A percentile compares a stretch with the other conserved stretches of the same genome.
phyloP scores from a whole-genome alignment of 208 protist species.

The Crithidia bombi region DNA sequence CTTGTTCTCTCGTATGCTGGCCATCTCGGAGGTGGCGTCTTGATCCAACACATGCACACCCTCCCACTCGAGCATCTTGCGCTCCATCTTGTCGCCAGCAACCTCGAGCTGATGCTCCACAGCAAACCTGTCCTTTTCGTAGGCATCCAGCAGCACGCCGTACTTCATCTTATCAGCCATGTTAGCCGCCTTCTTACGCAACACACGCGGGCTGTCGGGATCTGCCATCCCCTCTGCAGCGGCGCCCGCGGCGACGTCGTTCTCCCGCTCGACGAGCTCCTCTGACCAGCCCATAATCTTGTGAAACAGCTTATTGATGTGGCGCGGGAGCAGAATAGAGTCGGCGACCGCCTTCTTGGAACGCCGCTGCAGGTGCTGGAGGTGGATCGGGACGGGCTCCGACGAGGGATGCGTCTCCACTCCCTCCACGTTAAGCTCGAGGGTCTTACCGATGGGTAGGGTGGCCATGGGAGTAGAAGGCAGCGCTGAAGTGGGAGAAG shows the following conservation, averaged over 20 bases:
- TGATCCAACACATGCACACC: constrained; percentile 86
- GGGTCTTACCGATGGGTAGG: constrained; percentile 74
- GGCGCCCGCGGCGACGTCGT: constrained; percentile 5
- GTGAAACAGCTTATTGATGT: constrained; percentile 91
- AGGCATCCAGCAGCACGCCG: constrained; percentile 82
- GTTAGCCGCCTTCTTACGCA: constrained; percentile 68
- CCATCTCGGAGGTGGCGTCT: constrained; percentile 64
- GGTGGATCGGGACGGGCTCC: constrained; percentile 67
- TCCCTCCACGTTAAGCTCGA: constrained; percentile 76
- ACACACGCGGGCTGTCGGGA: constrained; percentile 23
- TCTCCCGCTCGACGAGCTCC: constrained; percentile 78
- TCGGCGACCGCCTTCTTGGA: constrained; percentile 66
- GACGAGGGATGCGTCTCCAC: constrained; percentile 57
- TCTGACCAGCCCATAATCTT: constrained; percentile 94
- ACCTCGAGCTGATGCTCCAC: constrained; percentile 82
- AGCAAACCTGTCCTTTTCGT: constrained; percentile 91
- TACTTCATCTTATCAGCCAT: constrained; percentile 86
- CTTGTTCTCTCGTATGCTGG: constrained; percentile 68
- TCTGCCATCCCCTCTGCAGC: background rate
- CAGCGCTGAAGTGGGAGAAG: constrained; percentile 5
- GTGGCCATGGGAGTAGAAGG: constrained; percentile 33
- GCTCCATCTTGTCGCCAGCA: constrained; percentile 78
- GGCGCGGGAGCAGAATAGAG: constrained; percentile 79
- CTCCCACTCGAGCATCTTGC: constrained; percentile 89
- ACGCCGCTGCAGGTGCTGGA: constrained; percentile 71